Base-by-base conservation (phyloP, 192 early-diverging fungal species). In the Linnemannia zychae region DNA sequence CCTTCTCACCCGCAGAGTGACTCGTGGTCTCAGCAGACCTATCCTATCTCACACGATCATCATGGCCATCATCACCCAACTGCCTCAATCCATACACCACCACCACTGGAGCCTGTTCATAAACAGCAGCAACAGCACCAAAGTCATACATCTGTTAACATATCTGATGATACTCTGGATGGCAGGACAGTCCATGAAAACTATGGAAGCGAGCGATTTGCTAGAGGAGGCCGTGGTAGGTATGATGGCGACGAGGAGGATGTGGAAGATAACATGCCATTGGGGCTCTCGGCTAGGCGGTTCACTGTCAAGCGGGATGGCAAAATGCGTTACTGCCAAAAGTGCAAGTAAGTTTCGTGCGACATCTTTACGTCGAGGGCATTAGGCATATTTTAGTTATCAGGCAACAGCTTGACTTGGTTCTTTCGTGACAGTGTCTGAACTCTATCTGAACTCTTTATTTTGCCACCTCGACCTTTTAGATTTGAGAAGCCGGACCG, bases 261-360 rank as follows among this genome's bases (percentile, higher is more conserved):
- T 12, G 40, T 24, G 18, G 76, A 69, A 3, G 63, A 85, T 46
- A 49, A 79, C 37, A 17, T 63, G 33, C 77, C 83, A 2, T 28
- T 76, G 24, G 83, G 78, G 37, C 83, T 63, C 33, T 75, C 72
- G 3, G 53, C 40, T 38, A 75, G 53, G 33, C 72, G 83, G 33
- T 79, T 87, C 9, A 89, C 84, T 1, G 85, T 89, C 46, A 89
- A 89, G 72, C 60, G 83, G 7, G 86, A 79, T 79, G 88, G 88
- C 50, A 82, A 87, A 57, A 87, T 79, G 81, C 57, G 88, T 67
- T 87, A 80, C 74, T 89, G 88, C 70, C 81, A 89, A 77, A 89
- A 89, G 79, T 89, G 88, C 75, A 65, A 87, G 77, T 75, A 78
- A 52, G 79, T 76, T 50, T 2, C 9, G 6, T 9, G 2, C 38